Base-by-base conservation (phyloP, 306 rosid species). In the Casuarina equisetifolia region DNA sequence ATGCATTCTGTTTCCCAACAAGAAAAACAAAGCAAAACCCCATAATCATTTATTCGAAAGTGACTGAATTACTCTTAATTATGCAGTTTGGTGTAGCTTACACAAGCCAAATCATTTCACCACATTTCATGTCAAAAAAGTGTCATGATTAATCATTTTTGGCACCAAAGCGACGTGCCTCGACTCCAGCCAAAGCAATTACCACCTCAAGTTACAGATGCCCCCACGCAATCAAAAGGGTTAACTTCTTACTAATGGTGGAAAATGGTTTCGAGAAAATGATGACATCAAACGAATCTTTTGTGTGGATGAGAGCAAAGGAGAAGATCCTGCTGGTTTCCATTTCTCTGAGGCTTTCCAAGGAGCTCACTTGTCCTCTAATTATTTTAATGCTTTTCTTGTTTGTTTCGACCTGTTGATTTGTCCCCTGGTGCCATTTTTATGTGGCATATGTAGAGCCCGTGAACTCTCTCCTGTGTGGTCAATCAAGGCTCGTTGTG, bases 391-490 rank as follows among this genome's bases (percentile, higher is more conserved):
- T 67, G 35, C 38, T 48, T 25, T 77, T 43, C 55, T 12, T 53
- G 43, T 20, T 63, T 43, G 58, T 32, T 9, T 8, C 69, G n/a
- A 20, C 32, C 42, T 43, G 74, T 39, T 44, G 35, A 17, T 42
- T 67, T 67, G 71, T 17, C 71, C 3, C 13, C 0, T 1, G 42
- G 71, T 67, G 71, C 39, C 12, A 12, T 12, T 11, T 63, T 63
- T 13, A 80, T 82, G 81, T 76, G 70, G 70, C 44, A 63, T 49
- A 69, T n/a, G 79, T 76, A 79, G 70, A 16, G 17, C 89, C 89
- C 87, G 89, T 85, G 89, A 87, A 70, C 83, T 38, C 64, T 77
- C 54, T 70, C 32, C 25, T 70, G 20, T 72, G 80, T 69, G 89
- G 83, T 74, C 85, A 84, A 76, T 76, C 45, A 40, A 12, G 67